Percentiles rank a stretch among this genome's conserved stretches.
These are phyloP conservation scores for Yamadazyma spencermartinsiae DNA, from an alignment of 1,139 yeast genomes.

Conservation along the genomic window DNA sequence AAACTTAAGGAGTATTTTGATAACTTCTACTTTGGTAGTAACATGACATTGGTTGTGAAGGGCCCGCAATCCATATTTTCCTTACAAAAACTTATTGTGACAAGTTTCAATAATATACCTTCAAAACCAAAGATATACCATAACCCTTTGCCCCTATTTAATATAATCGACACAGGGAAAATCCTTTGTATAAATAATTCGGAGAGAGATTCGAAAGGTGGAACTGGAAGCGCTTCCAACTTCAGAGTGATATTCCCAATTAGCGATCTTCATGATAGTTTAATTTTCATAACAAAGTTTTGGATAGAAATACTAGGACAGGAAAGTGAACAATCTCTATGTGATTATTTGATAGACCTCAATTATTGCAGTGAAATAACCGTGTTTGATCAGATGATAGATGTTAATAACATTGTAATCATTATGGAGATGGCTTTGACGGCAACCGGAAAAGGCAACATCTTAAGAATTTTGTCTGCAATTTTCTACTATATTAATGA, in stretches of 20 bases:
- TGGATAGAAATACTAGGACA: constrained; percentile 67
- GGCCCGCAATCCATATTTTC: constrained; percentile 65
- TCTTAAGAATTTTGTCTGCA: constrained; percentile 8
- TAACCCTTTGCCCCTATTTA: constrained; percentile 3
- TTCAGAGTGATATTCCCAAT: constrained; percentile 44
- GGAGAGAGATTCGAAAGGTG: background rate
- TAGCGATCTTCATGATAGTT: constrained; percentile 11
- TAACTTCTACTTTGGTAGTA: constrained; percentile 32
- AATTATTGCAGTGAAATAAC: constrained; percentile 32
- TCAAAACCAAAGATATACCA: background rate
- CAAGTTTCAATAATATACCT: constrained; percentile 36
- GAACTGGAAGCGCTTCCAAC: background rate
- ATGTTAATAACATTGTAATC: constrained; percentile 31
- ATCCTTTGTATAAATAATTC: constrained; percentile 3
- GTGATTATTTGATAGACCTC: constrained; percentile 26
- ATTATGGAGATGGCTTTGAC: constrained; percentile 51
- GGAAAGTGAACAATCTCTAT: constrained; percentile 51
- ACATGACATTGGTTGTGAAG: constrained; percentile 56
- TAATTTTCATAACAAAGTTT: constrained; percentile 30
- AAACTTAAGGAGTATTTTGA: constrained; percentile 28
- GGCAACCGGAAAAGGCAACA: constrained; percentile 30
- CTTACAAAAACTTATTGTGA: constrained; percentile 50
- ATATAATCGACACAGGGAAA: background rate
- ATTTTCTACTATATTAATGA: constrained; percentile 23
- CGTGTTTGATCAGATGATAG: constrained; percentile 41